Evolutionary conservation across 225 moss, liverwort and hornwort genomes (phyloP), one percentile per base, ranked within the genome.

Genomic region (Climacium dendroides): DNA sequence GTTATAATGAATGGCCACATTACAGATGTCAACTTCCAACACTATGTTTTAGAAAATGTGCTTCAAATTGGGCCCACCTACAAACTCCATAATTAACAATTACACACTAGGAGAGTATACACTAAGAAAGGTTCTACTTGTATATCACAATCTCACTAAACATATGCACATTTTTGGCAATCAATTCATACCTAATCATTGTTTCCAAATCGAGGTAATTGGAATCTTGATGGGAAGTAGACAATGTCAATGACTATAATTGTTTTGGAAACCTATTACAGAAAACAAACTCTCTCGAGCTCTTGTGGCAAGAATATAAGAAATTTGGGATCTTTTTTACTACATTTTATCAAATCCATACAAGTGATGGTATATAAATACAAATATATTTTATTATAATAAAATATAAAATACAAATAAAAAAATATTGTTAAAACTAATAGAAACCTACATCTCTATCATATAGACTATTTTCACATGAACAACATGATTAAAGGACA

Each of bases 191-290:
- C 28, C 2, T 6, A 3, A 5, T 9, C 17, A 6, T 10, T 45
- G 15, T 71, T 71, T 71, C 3, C 0, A 0, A 1, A 71, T 43
- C 43, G 71, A 25, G 2, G 26, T 25, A 26, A 39, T 64, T 34
- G 20, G 66, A 35, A 35, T 66, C 11, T n/a, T 6, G 3, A 5
- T 66, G n/a, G 0, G 1, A 35, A 65, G 19, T 0, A 35, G 2
- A 65, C 4, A 3, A 66, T 66, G 11, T 5, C n/a, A n/a, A n/a
- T n/a, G n/a, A n/a, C n/a, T n/a, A n/a, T n/a, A n/a, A n/a, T n/a
- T n/a, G n/a, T n/a, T n/a, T n/a, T n/a, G n/a, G n/a, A n/a, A n/a
- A n/a, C n/a, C n/a, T n/a, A n/a, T n/a, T n/a, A n/a, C n/a, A n/a
- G n/a, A n/a, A n/a, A n/a, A n/a, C n/a, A n/a, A n/a, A n/a, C n/a